phyloP scores from a whole-genome alignment of 306 rosid species.

The Prunus mira region DNA sequence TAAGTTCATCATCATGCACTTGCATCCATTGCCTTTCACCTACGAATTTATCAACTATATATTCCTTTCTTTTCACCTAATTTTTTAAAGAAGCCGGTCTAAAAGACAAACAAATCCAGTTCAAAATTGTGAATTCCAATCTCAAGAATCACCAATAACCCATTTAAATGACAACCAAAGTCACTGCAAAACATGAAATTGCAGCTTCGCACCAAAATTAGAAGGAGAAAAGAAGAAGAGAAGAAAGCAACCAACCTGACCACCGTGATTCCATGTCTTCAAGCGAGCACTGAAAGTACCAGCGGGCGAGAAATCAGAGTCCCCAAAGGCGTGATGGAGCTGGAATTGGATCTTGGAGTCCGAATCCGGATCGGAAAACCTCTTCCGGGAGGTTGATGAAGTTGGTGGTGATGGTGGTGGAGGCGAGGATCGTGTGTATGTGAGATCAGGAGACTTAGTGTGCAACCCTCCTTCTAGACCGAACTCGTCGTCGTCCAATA shows the following conservation, averaged over 20 bases:
- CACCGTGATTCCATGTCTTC: constrained; percentile 85
- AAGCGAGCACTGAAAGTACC: constrained; percentile 94
- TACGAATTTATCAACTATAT: not conserved
- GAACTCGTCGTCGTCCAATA: constrained; percentile 85
- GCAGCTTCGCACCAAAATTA: not conserved
- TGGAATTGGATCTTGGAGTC: constrained; percentile 92
- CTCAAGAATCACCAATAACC: not conserved
- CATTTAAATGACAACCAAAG: not conserved
- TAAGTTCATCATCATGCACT: not conserved
- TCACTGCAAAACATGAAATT: not conserved
- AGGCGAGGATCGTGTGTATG: constrained; percentile 27
- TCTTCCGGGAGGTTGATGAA: constrained; percentile 47
- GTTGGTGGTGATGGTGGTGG: constrained; percentile 12
- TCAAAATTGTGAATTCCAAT: not conserved
- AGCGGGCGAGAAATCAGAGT: constrained; percentile 67
- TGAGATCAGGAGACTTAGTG: constrained; percentile 33
- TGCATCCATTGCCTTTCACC: not conserved
- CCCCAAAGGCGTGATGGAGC: constrained; percentile 88
- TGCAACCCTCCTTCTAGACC: constrained; percentile 74
- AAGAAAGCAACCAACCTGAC: constrained; percentile 50
- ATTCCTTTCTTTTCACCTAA: not conserved
- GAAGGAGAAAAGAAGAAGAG: not conserved
- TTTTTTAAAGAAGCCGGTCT: not conserved
- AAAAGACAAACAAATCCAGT: not conserved
- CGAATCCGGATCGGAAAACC: constrained; percentile 62